Evolutionary conservation across 148 eudicot genomes (phyloP), one percentile per base, ranked within the genome.

Genomic region (Dysphania ambrosioides): DNA sequence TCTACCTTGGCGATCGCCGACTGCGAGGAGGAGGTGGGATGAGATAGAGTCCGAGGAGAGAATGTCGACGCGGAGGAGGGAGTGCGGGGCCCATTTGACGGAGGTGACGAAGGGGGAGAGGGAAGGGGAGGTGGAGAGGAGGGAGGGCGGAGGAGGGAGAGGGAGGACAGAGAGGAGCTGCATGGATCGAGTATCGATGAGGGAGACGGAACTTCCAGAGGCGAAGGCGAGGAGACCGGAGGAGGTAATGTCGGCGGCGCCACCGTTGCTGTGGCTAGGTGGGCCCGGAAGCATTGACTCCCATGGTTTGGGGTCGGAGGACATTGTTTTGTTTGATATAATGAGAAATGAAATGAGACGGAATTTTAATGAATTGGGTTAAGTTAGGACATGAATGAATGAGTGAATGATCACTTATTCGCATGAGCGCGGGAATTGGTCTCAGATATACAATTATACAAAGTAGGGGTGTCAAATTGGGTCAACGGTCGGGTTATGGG

Each of bases 1-100:
- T 16, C 98, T 82, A 5, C 98, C 98, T 4, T 91, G 98, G 18
- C 97, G 91, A 31, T 94, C 98, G 1, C 97, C 98, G 64, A 84
- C 91, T 38, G 96, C 90, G 47, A 94, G 84, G 77, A 85, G 81
- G 58, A 88, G 87, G 79, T 86, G 90, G 29, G 81, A 76, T 21
- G 89, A 62, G 75, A 79, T 73, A 70, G 78, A 68, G 36, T 35
- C 74, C 40, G 82, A 56, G 19, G 85, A 85, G 75, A 85, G 81
- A 42, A 85, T 60, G 70, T 85, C 87, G 77, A 79, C 60, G 65
- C 81, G 83, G 55, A 81, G 89, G 73, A 85, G 88, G 8, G 86
- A 74, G 42, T 66, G 78, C 0, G 98, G 97, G 64, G 96, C 82
- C 98, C 98, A 94, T 7, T 89, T 80, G 30, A 94, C 86, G 74